A percentile compares a stretch with the other conserved stretches of the same genome.
Evolutionary conservation across 2,329 filamentous ascomycete genomes (phyloP).

Genomic region (Phyllosticta citrichinensis): DNA sequence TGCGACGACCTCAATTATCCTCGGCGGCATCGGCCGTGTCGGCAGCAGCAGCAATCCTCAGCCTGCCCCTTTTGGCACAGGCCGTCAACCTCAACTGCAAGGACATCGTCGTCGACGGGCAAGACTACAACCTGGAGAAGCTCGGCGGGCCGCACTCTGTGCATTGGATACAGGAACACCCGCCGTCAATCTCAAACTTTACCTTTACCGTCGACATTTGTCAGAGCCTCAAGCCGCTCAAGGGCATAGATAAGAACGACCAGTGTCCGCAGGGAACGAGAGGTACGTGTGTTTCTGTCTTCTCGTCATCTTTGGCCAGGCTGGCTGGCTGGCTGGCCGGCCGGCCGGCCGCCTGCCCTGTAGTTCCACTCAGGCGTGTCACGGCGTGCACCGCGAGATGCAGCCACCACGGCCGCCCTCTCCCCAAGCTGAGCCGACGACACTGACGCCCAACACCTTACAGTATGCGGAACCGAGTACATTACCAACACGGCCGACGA

Average conservation of each 20-base stretch:
- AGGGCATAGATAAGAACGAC: constrained; percentile 44
- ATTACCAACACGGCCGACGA: constrained; percentile 41
- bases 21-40: not conserved
- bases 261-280: constrained; percentile 61
- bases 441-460: constrained; percentile 1
- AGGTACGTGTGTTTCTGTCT: constrained; percentile 37
- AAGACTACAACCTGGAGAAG: constrained; percentile 53
- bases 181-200: constrained; percentile 52
- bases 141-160: constrained; percentile 61
- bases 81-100: constrained; percentile 52
- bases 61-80: constrained; percentile 19
- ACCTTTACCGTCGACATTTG: constrained; percentile 79
- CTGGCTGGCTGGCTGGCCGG: no score
- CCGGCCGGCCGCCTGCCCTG: no score
- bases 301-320: not conserved
- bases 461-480: constrained; percentile 68
- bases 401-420: not conserved
- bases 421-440: not conserved
- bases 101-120: constrained; percentile 47
- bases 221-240: constrained; percentile 51
- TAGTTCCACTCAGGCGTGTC: not conserved
- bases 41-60: constrained; percentile 13
- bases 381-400: not conserved
- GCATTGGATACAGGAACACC: constrained; percentile 41
- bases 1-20: constrained; percentile 6